Conservation (phyloP, 2,329 filamentous ascomycete genomes). For the Arthrobotrys pseudoclavata region DNA sequence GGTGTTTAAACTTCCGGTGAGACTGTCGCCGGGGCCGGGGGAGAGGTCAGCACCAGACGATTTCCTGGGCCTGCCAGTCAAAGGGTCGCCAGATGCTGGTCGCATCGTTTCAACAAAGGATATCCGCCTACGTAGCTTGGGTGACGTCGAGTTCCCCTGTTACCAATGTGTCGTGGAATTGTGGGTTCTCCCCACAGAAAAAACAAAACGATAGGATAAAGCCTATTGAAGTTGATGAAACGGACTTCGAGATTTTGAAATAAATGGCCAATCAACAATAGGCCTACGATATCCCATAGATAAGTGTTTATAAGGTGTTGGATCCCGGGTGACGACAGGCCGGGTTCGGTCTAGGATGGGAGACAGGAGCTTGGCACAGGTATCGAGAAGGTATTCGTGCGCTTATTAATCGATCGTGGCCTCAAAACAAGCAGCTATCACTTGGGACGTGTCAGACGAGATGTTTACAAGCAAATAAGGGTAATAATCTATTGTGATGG, state of each 20-base stretch:
- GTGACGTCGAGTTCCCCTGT: background rate
- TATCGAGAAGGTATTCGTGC: conserved; percentile 34
- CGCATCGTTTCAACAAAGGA: conserved; percentile 37
- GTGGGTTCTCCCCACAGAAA: background rate
- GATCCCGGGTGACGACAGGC: conserved; percentile 11
- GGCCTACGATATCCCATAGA: conserved; percentile 30
- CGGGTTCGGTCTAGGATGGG: conserved; percentile 20
- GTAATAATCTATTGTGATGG: background rate
- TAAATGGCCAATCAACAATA: too few species aligned
- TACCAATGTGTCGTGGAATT: conserved; percentile 5
- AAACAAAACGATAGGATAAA: too few species aligned
- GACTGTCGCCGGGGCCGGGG: conserved; percentile 54
- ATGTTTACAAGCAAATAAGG: too few species aligned
- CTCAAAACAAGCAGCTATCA: conserved; percentile 40
- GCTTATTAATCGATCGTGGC: conserved; percentile 24
- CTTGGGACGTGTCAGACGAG: conserved; percentile 23
- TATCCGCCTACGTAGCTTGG: conserved; percentile 6
- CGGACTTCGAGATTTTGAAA: too few species aligned
- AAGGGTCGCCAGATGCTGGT: conserved; percentile 57
- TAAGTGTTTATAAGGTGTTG: background rate
- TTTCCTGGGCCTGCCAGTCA: conserved; percentile 62
- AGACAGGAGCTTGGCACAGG: conserved; percentile 43
- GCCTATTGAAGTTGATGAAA: too few species aligned
- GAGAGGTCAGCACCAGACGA: conserved; percentile 62
- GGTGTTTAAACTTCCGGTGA: conserved; percentile 45